Evolutionary conservation across 805 yeast genomes (phyloP).

Genomic region (Sporopachydermia quercuum): DNA sequence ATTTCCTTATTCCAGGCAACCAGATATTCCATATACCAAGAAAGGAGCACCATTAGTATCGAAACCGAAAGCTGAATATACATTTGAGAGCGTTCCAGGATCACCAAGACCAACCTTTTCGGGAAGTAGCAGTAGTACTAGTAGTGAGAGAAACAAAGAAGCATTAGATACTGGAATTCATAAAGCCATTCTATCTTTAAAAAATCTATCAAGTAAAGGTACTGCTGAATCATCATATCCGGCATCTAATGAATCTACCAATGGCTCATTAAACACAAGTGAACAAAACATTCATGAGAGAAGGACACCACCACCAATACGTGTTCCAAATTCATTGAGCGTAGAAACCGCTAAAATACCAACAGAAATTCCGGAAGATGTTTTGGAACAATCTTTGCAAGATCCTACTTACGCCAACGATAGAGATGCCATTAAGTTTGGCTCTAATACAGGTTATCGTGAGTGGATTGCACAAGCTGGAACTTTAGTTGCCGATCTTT

Average conservation of each 20-base stretch:
- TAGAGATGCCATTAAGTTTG: background rate
- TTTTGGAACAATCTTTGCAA: constrained; percentile 1
- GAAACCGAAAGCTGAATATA: constrained; percentile 23
- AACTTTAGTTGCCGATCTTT: constrained; percentile 72
- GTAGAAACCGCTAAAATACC: background rate
- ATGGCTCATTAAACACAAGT: too few species aligned
- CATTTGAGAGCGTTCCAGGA: constrained; percentile 36
- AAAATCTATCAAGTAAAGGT: background rate
- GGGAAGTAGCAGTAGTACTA: background rate
- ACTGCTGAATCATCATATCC: background rate
- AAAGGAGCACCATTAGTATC: constrained; percentile 55
- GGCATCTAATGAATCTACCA: too few species aligned
- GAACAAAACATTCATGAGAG: too few species aligned
- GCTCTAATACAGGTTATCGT: constrained; percentile 52
- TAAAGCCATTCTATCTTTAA: background rate
- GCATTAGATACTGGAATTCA: background rate
- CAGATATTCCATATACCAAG: constrained; percentile 75
- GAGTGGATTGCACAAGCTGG: constrained; percentile 97
- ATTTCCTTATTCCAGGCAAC: constrained; percentile 93
- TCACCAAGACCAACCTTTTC: constrained; percentile 24
- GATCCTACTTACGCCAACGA: constrained; percentile 1
- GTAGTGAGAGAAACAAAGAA: background rate
- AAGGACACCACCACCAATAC: constrained; percentile 11
- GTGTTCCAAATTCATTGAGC: constrained; percentile 12
- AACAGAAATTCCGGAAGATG: constrained; percentile 19